Percentiles rank a stretch among this genome's conserved stretches.
phyloP scores from a whole-genome alignment of 257 asterid genomes.

The Nicotiana tabacum region DNA sequence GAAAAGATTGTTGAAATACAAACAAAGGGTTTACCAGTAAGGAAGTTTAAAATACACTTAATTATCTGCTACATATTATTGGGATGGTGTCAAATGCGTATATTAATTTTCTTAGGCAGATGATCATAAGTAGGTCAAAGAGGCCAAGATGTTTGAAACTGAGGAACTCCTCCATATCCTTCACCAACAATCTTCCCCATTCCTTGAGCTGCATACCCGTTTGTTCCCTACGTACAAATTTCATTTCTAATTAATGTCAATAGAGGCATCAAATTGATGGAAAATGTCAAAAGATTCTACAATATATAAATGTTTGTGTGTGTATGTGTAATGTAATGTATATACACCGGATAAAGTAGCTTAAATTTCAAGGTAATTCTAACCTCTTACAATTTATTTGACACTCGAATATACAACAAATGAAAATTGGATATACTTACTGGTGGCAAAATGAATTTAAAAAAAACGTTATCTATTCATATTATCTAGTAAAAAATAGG shows the following conservation, averaged over 20 bases:
- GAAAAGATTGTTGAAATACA: background rate
- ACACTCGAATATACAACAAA: background rate
- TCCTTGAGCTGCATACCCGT: constrained; percentile 55
- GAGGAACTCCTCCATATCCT: constrained; percentile 58
- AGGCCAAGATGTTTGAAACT: constrained; percentile 67
- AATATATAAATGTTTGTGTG: background rate
- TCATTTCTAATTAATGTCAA: constrained; percentile 6
- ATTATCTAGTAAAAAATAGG: no score
- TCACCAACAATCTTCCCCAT: constrained; percentile 55
- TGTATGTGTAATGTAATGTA: background rate
- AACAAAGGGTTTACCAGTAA: background rate
- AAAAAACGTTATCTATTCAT: no score
- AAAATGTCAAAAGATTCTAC: background rate
- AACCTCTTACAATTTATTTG: background rate
- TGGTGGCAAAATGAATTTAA: no score
- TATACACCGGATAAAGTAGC: background rate
- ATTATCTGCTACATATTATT: background rate
- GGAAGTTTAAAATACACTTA: background rate
- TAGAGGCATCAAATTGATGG: background rate
- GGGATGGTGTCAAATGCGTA: background rate
- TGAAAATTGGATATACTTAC: background rate
- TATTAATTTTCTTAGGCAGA: background rate
- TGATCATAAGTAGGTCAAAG: constrained; percentile 23
- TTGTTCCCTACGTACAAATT: constrained; percentile 39
- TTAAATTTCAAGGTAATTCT: background rate